These are phyloP conservation scores for Achlya hypogyna DNA, from an alignment of 352 stramenopile genomes.

Conservation along the genomic window DNA sequence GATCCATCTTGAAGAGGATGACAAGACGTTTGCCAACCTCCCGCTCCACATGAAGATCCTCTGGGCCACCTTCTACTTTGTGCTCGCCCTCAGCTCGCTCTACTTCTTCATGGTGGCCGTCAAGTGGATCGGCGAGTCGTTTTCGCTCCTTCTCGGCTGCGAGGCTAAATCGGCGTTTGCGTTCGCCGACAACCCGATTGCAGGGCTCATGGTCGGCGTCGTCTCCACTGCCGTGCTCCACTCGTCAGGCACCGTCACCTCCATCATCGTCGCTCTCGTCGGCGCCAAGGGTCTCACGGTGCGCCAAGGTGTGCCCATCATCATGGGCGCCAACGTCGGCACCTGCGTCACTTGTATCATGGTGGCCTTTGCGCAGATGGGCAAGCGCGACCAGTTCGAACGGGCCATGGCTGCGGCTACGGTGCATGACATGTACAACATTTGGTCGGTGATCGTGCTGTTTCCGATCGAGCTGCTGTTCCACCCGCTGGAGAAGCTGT, in stretches of 20 bases:
- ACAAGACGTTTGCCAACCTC: constrained; percentile 1
- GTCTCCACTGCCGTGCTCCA: constrained; percentile 63
- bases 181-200: constrained; percentile 62
- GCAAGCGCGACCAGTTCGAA: constrained; percentile 55
- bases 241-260: constrained; percentile 68
- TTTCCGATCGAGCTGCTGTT: constrained; percentile 63
- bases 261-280: constrained; percentile 64
- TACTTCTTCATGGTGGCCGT: constrained; percentile 81
- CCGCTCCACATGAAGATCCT: constrained; percentile 24
- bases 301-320: constrained; percentile 77
- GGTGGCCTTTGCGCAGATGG: constrained; percentile 82
- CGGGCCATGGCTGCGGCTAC: constrained; percentile 46
- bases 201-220: constrained; percentile 68
- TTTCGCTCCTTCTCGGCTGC: constrained; percentile 63
- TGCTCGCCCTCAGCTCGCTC: constrained; percentile 36
- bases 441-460: constrained; percentile 64
- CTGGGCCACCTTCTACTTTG: constrained; percentile 26
- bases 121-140: constrained; percentile 62
- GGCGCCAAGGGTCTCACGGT: constrained; percentile 62
- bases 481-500: constrained; percentile 52
- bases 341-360: constrained; percentile 87
- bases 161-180: constrained; percentile 56
- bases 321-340: constrained; percentile 90
- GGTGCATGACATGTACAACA: constrained; percentile 83
- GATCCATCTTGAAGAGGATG: not conserved